phyloP scores from a whole-genome alignment of 768 basidiomycete species.

The Boletus subcaerulescens region DNA sequence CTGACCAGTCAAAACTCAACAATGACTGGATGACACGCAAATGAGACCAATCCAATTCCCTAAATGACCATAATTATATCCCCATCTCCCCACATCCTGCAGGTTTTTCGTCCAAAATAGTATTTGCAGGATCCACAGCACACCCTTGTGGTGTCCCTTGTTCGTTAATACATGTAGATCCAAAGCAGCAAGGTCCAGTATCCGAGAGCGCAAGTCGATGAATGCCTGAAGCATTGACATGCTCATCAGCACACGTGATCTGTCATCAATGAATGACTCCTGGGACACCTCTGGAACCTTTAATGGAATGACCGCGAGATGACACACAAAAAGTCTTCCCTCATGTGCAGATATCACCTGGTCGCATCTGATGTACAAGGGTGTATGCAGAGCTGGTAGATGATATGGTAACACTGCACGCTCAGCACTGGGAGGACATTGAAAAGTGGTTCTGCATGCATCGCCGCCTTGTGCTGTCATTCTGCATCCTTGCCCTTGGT shows the following conservation, averaged over 20 bases:
- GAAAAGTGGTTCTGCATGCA: conserved; percentile 52
- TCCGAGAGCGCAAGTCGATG: conserved; percentile 77
- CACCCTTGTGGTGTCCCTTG: conserved; percentile 70
- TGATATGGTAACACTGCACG: conserved; percentile 78
- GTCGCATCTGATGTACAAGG: conserved; percentile 76
- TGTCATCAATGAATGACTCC: conserved; percentile 57
- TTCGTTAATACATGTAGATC: conserved; percentile 85
- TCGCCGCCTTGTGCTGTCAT: conserved; percentile 26
- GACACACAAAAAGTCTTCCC: conserved; percentile 88
- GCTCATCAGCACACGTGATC: conserved; percentile 63
- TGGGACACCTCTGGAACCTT: conserved; percentile 49
- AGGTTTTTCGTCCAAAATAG: conserved; percentile 68
- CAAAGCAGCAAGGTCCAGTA: conserved; percentile 82
- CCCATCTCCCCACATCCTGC: conserved; percentile 39
- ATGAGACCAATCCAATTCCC: conserved; percentile 75
- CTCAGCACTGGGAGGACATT: conserved; percentile 70
- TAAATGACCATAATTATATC: conserved; percentile 49
- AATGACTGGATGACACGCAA: conserved; percentile 75
- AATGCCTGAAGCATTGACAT: conserved; percentile 69
- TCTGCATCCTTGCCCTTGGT: conserved; percentile 40
- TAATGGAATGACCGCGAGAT: conserved; percentile 72
- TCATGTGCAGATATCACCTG: conserved; percentile 81
- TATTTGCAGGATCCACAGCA: conserved; percentile 72
- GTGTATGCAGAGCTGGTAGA: conserved; percentile 88
- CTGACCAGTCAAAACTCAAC: too few species aligned